Percentiles rank a stretch among this genome's conserved stretches.
These are phyloP conservation scores for Claviceps africana DNA, from an alignment of 2,329 filamentous ascomycete genomes.

Conservation along the genomic window DNA sequence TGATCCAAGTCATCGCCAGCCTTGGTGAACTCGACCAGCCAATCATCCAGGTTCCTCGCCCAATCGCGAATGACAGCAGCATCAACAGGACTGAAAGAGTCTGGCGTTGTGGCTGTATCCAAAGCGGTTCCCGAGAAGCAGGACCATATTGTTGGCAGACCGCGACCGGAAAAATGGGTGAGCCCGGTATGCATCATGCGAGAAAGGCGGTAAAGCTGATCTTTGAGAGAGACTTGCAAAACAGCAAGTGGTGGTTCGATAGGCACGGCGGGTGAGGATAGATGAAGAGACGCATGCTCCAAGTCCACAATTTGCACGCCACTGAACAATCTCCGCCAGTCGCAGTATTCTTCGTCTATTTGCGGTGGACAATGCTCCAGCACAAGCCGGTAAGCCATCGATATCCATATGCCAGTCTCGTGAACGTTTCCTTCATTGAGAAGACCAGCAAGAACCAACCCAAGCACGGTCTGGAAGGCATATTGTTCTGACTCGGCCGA, in stretches of 20 bases:
- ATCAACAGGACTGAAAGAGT: slow-evolving; percentile 24
- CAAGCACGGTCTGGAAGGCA: slow-evolving; percentile 28
- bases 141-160: slow-evolving; percentile 29
- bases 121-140: slow-evolving; percentile 18
- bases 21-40: slow-evolving; percentile 25
- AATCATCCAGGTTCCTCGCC: slow-evolving; percentile 27
- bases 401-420: slow-evolving; percentile 29
- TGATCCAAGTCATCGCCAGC: slow-evolving; percentile 17
- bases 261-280: slow-evolving; percentile 27
- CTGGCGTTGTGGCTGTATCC: slow-evolving; percentile 9
- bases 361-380: slow-evolving; percentile 27
- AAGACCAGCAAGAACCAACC: slow-evolving; percentile 26
- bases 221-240: slow-evolving; percentile 23
- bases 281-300: slow-evolving; percentile 27
- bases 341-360: slow-evolving; percentile 20
- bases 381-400: slow-evolving; percentile 26
- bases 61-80: slow-evolving; percentile 27
- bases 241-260: slow-evolving; percentile 23
- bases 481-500: slow-evolving; percentile 19
- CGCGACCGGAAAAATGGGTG: slow-evolving; percentile 26
- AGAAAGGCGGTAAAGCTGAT: slow-evolving; percentile 27
- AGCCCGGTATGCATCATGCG: slow-evolving; percentile 31
- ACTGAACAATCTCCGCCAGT: slow-evolving; percentile 27
- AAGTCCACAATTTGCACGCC: slow-evolving; percentile 28
- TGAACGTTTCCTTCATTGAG: slow-evolving; percentile 27